A percentile compares a stretch with the other conserved stretches of the same genome.
Evolutionary conservation across 2,329 filamentous ascomycete species (phyloP).

Genomic region (Talaromyces amestolkiae): DNA sequence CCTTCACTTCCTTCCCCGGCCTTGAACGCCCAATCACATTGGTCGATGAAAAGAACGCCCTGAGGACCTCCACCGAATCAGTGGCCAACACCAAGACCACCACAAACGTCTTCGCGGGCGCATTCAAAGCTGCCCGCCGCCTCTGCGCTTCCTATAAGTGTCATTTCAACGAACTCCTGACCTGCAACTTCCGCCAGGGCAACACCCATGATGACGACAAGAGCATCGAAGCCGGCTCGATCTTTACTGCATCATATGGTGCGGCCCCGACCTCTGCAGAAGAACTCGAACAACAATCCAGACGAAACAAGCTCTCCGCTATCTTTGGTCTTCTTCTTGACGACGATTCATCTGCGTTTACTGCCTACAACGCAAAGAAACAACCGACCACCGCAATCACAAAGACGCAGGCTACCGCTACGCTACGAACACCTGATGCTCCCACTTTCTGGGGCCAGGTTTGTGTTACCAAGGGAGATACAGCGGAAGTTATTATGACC

Average conservation of each 20-base stretch:
- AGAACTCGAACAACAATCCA: conserved; percentile 2
- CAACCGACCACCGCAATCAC: not conserved
- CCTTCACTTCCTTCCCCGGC: not conserved
- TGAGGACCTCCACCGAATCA: not conserved
- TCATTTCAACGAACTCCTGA: too few species aligned
- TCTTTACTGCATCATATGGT: not conserved
- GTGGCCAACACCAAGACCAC: not conserved
- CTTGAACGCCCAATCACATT: not conserved
- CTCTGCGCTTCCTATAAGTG: not conserved
- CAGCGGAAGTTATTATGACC: too few species aligned
- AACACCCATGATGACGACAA: not conserved
- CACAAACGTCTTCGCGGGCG: not conserved
- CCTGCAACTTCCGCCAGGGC: not conserved
- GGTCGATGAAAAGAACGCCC: not conserved
- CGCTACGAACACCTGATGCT: not conserved
- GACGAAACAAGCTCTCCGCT: conserved; percentile 1
- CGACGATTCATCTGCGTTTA: not conserved
- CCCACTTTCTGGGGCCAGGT: not conserved
- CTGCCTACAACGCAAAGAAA: not conserved
- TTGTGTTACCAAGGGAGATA: too few species aligned
- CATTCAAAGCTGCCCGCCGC: not conserved
- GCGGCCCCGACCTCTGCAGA: not conserved
- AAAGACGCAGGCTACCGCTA: not conserved
- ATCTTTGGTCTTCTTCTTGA: conserved; percentile 8
- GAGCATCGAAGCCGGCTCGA: conserved; percentile 13